Evolutionary conservation across 106 monocot genomes (phyloP).

Genomic region (Dioscorea alata): DNA sequence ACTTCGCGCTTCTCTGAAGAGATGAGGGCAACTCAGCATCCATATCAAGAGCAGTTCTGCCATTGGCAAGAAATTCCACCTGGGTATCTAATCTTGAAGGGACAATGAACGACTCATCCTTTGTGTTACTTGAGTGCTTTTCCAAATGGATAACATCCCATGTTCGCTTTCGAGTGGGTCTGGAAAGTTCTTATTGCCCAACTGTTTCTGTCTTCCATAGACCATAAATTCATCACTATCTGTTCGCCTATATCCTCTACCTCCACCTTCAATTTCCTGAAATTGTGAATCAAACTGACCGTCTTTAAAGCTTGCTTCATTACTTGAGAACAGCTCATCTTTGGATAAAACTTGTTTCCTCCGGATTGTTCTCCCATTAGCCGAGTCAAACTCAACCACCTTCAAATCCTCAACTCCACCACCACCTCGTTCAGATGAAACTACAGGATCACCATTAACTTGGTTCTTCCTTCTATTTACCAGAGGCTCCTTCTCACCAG

Average conservation of each 20-base stretch:
- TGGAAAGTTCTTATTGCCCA: conserved; percentile 20
- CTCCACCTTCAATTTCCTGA: conserved; percentile 51
- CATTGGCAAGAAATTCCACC: conserved; percentile 20
- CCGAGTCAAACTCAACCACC: conserved; percentile 50
- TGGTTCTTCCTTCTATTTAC: conserved; percentile 33
- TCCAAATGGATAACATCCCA: conserved; percentile 10
- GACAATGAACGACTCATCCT: conserved; percentile 77
- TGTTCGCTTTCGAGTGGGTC: conserved; percentile 45
- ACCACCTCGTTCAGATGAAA: conserved; percentile 41
- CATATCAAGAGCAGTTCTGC: conserved; percentile 51
- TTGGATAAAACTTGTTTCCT: conserved; percentile 23
- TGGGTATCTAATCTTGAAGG: conserved; percentile 40
- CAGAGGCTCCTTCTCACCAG: conserved; percentile 60
- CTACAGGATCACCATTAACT: conserved; percentile 40
- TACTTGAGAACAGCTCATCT: conserved; percentile 45
- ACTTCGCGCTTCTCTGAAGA: conserved; percentile 21
- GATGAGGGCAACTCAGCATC: conserved; percentile 42
- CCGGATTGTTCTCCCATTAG: conserved; percentile 23
- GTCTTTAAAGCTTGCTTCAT: conserved; percentile 17
- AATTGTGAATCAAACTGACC: conserved; percentile 24
- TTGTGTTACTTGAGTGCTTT: conserved; percentile 18
- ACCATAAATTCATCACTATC: conserved; percentile 63
- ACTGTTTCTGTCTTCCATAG: conserved; percentile 44
- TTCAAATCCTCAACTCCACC: conserved; percentile 17
- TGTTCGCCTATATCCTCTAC: conserved; percentile 28